These are phyloP conservation scores for Cercophora newfieldiana DNA, from an alignment of 495 filamentous ascomycete species.

Conservation along the genomic window DNA sequence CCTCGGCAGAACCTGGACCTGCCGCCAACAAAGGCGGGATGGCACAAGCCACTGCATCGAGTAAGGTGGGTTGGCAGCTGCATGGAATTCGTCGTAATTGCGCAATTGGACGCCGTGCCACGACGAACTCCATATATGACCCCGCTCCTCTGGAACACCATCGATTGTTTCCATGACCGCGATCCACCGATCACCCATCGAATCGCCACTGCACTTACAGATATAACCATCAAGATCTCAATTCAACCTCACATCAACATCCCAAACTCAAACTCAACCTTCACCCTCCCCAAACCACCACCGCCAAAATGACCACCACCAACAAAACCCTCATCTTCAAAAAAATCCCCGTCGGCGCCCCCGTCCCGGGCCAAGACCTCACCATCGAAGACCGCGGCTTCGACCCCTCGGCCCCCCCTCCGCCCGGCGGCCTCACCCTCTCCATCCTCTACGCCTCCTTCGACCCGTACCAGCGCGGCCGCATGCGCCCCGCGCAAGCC, in stretches of 20 bases:
- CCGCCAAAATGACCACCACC: conserved; percentile 17
- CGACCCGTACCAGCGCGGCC: conserved; percentile 86
- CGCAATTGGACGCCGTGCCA: neutral
- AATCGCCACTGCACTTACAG: no score
- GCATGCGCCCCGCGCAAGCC: conserved; percentile 48
- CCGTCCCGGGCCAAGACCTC: conserved; percentile 72
- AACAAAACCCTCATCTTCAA: conserved; percentile 88
- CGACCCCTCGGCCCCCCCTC: conserved; percentile 63
- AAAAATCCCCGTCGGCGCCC: conserved; percentile 64
- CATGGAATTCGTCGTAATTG: neutral
- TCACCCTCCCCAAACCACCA: neutral
- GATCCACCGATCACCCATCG: no score
- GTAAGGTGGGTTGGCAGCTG: neutral
- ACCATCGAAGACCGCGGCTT: conserved; percentile 65
- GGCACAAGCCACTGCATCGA: neutral
- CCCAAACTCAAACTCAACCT: neutral
- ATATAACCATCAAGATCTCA: neutral
- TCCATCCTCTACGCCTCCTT: conserved; percentile 77
- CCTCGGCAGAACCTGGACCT: neutral
- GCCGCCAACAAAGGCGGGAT: neutral
- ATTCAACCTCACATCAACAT: neutral
- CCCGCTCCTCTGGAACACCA: neutral
- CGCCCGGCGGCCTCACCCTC: conserved; percentile 67
- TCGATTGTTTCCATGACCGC: neutral
- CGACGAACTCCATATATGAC: neutral